Base-by-base conservation (phyloP, 2,329 filamentous ascomycete species). In the Botrytis fabae region DNA sequence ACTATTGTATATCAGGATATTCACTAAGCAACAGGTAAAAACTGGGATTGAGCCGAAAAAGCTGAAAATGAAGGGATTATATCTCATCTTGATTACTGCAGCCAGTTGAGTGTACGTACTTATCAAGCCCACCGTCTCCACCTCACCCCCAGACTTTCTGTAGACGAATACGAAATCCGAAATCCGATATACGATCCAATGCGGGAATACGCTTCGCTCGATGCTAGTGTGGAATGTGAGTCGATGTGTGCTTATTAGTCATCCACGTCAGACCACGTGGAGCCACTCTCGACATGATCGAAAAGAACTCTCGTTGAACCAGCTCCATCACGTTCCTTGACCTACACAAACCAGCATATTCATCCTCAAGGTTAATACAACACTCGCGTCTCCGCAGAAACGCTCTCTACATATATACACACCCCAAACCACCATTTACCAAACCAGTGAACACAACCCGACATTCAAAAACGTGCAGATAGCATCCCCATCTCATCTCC, bases 91-190 rank as follows among this genome's bases (percentile, higher is more conserved):
- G 32, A 64, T 28, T 25, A 25, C 60, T 62, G 35, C 38, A n/a
- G 10, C 18, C 40, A 14, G 32, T 46, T 46, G 62, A 32, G 22
- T 46, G n/a, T 32, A 46, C 14, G 40, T 57, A 57, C 40, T 64
- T 18, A 44, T 44, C 38, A 35, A n/a, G 60, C 35, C n/a, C 12
- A 16, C n/a, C n/a, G 22, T 54, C 48, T 54, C 48, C 48, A 54
- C n/a, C 48, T 54, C 16, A 7, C 48, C 42, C 62, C 62, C 62
- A 46, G 62, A 64, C n/a, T 64, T 46, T 16, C 28, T 18, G 4
- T 64, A 64, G 18, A 22, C 62, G 62, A 64, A 64, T 64, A 64
- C 61, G 61, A 46, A 57, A 57, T 32, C 12, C 42, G 42, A 44
- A 16, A 44, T 44, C 2, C 38, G 40, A 22, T 35, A 64, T 46